Evolutionary conservation across 257 asterid genomes (phyloP).

Genomic region (Solanum bulbocastanum): DNA sequence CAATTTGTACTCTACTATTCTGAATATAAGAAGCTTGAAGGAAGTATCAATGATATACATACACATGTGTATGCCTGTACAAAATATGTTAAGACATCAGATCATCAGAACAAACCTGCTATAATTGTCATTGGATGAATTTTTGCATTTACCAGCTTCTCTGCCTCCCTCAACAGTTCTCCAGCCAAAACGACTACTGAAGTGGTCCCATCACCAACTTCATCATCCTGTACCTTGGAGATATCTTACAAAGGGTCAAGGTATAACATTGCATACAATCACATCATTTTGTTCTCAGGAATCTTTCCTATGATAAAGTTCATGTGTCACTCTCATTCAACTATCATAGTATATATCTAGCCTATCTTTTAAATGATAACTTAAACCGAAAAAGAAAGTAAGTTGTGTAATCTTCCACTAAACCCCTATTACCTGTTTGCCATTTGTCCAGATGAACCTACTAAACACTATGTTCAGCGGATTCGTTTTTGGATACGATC

Average conservation of each 20-base stretch:
- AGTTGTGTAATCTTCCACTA: neutral
- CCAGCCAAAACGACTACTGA: constrained; percentile 98
- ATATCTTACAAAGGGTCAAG: constrained; percentile 52
- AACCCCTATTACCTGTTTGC: neutral
- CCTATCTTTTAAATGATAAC: neutral
- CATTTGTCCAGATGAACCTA: neutral
- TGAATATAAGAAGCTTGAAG: neutral
- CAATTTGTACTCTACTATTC: neutral
- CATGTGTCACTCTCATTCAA: neutral
- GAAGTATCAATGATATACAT: neutral
- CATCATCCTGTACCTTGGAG: constrained; percentile 97
- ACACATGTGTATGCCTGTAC: neutral
- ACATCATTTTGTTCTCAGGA: neutral
- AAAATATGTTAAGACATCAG: neutral
- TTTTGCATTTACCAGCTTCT: constrained; percentile 79
- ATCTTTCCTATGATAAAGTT: neutral
- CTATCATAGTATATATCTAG: neutral
- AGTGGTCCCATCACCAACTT: constrained; percentile 99
- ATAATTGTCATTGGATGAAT: constrained; percentile 95
- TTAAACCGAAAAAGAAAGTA: neutral
- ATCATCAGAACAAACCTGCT: constrained; percentile 37
- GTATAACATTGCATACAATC: neutral
- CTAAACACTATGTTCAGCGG: neutral
- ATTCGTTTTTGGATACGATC: neutral
- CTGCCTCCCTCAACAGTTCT: constrained; percentile 95